Base-by-base conservation (phyloP, 345 rosid genomes). In the Kandelia obovata region DNA sequence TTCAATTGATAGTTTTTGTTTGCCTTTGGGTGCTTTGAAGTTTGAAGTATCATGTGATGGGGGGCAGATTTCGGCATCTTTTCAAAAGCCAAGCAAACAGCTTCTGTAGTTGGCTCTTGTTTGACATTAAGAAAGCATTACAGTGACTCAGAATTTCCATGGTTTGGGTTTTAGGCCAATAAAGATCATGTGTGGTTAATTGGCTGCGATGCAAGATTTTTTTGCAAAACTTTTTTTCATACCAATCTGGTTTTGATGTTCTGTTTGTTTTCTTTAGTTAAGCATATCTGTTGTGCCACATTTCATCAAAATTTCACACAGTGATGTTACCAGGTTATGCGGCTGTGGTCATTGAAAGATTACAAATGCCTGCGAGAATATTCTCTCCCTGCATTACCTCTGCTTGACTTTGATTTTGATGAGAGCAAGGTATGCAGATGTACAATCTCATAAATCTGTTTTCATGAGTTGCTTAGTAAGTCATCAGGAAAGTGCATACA, bases 351-450 rank as follows among this genome's bases (percentile, higher is more conserved):
- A 35, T 58, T 85, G 46, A 80, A 83, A 70, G 78, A 80, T 74
- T 88, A 81, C 79, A 85, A 80, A 74, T 87, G 96, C 61, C 60
- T 84, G 61, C 92, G 83, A 78, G 95, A 91, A 68, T 91, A 91
- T 80, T 59, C 91, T 23, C 55, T 89, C 53, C 88, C 95, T 81
- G 73, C 78, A 64, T 67, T 53, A 32, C 77, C 90, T 39, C 78
- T 94, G 75, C 69, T 88, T 69, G 97, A 94, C 79, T 91, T 89
- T 60, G 98, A 87, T 82, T 94, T 94, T 69, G 98, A 94, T 73
- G 96, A 94, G 83, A 91, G 85, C 86, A 94, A 94, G 98, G 98
- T 94, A 85, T 53, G 2, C 53, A 21, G 28, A 31, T 27, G 53
- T 13, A 13, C 49, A 43, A 43, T 43, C 17, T 43, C 49, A 13